Evolutionary conservation across 495 filamentous ascomycete species (phyloP).

Genomic region (Terfezia boudieri): DNA sequence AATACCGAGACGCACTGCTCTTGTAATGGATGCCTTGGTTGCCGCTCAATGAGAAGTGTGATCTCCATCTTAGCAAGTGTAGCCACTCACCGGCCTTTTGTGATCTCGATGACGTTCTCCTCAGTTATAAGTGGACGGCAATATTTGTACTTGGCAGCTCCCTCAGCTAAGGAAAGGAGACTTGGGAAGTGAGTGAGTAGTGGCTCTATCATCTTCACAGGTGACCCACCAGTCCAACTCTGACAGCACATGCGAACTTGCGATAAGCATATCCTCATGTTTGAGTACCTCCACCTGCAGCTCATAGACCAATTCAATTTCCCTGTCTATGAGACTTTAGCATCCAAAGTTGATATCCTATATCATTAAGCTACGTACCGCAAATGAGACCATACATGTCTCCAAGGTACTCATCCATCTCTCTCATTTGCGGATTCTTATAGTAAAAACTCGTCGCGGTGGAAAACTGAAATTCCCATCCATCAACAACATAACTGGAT

Average conservation of each 20-base stretch:
- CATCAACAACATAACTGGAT: slow-evolving; percentile 42
- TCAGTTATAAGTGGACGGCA: slow-evolving; percentile 43
- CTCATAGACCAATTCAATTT: slow-evolving; percentile 72
- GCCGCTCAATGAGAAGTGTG: too few species aligned
- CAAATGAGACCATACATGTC: slow-evolving; percentile 68
- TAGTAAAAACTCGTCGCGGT: slow-evolving; percentile 58
- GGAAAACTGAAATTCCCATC: slow-evolving; percentile 62
- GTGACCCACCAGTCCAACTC: slow-evolving; percentile 49
- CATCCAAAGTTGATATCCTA: slow-evolving; percentile 6
- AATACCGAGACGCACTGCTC: slow-evolving; percentile 71
- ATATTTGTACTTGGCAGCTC: slow-evolving; percentile 54
- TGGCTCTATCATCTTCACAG: too few species aligned
- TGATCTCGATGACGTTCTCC: slow-evolving; percentile 53
- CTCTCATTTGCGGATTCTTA: slow-evolving; percentile 65
- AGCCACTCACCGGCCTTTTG: slow-evolving; percentile 42
- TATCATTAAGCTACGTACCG: slow-evolving; percentile 24
- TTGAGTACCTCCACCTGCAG: slow-evolving; percentile 50
- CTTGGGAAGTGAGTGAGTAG: slow-evolving; percentile 21
- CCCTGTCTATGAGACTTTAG: slow-evolving; percentile 38
- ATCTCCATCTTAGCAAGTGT: too few species aligned
- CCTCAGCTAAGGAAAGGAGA: slow-evolving; percentile 56
- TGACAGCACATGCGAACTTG: slow-evolving; percentile 54
- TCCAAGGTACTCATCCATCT: slow-evolving; percentile 62
- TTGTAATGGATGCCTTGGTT: slow-evolving; percentile 54
- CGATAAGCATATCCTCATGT: slow-evolving; percentile 41